These are phyloP conservation scores for Gnomoniopsis smithogilvyi DNA, from an alignment of 2,329 filamentous ascomycete genomes.

Conservation along the genomic window DNA sequence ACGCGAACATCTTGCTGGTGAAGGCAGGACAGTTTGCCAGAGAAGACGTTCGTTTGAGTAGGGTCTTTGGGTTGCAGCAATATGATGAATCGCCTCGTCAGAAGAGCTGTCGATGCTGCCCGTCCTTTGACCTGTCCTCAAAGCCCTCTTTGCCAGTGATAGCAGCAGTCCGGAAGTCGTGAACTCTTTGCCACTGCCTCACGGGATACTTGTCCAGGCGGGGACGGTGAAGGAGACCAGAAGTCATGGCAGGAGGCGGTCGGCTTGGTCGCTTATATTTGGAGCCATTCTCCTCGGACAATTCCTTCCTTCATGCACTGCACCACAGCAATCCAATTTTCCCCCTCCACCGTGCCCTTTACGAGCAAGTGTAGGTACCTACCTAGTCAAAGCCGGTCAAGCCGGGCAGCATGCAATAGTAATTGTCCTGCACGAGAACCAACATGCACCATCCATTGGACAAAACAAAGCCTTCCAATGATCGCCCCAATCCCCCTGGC, in stretches of 20 bases:
- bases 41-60: not conserved
- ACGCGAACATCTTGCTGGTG: not conserved
- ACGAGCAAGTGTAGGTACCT: too few species aligned
- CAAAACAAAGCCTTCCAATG: not conserved
- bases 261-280: too few species aligned
- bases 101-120: not conserved
- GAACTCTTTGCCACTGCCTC: too few species aligned
- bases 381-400: not conserved
- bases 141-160: not conserved
- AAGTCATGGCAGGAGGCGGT: too few species aligned
- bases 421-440: not conserved
- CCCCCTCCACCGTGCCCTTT: not conserved
- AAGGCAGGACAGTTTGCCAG: not conserved
- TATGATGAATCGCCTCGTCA: not conserved
- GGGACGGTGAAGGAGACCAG: too few species aligned
- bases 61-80: not conserved
- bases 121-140: not conserved
- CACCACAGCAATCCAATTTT: too few species aligned
- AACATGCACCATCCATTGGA: constrained; percentile 4
- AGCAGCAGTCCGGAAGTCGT: not conserved
- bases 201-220: too few species aligned
- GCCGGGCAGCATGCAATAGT: not conserved
- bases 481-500: not conserved
- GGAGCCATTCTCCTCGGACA: too few species aligned
- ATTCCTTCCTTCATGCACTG: too few species aligned